Conservation (phyloP, 2,329 filamentous ascomycete genomes). For the Penicillium capsulatum region DNA sequence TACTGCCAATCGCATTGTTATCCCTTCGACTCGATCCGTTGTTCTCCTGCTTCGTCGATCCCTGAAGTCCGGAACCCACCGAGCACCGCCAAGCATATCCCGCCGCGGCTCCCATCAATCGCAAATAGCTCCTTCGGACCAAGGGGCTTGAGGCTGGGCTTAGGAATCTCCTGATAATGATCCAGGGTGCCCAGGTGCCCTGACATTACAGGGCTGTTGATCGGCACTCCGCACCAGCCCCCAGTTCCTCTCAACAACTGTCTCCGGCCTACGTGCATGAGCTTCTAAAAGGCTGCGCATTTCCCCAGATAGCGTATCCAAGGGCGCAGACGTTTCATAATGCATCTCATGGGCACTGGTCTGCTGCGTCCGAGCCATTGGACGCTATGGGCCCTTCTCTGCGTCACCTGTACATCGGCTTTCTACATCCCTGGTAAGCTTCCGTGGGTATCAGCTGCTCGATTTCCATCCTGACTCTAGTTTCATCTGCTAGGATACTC, state of each 20-base stretch:
- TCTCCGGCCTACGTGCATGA: slow-evolving; percentile 9
- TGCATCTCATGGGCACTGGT: slow-evolving; percentile 15
- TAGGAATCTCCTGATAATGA: not conserved
- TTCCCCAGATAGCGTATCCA: slow-evolving; percentile 10
- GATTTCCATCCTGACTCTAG: slow-evolving; percentile 10
- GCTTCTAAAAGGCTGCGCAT: slow-evolving; percentile 6
- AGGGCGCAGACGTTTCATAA: slow-evolving; percentile 2
- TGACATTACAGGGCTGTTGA: not conserved
- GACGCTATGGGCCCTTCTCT: slow-evolving; percentile 18
- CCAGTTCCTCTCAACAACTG: not conserved
- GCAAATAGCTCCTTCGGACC: slow-evolving; percentile 4
- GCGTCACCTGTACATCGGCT: slow-evolving; percentile 53
- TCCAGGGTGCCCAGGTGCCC: not conserved
- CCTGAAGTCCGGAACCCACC: not conserved
- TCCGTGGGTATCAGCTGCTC: not conserved
- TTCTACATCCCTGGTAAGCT: slow-evolving; percentile 81
- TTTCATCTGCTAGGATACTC: slow-evolving; percentile 64
- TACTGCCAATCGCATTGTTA: slow-evolving; percentile 25
- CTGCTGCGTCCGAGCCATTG: slow-evolving; percentile 17
- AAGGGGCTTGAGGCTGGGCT: not conserved
- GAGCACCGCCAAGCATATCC: slow-evolving; percentile 7
- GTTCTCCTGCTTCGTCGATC: not conserved
- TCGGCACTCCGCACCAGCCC: slow-evolving; percentile 1
- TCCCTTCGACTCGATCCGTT: not conserved
- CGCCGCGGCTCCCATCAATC: slow-evolving; percentile 7